phyloP scores from a whole-genome alignment of 805 yeast species.

The Candida coquimbonensis region DNA sequence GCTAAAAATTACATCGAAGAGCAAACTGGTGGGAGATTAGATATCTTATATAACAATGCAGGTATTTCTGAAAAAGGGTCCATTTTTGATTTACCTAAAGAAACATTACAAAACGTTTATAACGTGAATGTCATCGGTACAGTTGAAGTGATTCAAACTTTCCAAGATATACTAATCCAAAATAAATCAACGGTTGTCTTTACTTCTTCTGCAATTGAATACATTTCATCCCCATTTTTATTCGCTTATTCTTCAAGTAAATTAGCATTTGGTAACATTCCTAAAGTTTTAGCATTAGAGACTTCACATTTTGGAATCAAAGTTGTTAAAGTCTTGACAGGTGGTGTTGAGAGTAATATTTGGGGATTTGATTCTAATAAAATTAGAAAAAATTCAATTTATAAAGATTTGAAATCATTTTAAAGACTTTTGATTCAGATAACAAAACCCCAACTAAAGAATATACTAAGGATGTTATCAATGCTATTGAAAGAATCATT shows the following conservation, averaged over 20 bases:
- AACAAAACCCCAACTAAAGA: conserved; percentile 24
- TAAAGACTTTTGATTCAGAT: background rate
- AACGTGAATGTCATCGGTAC: conserved; percentile 36
- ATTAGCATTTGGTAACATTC: conserved; percentile 33
- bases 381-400: conserved; percentile 10
- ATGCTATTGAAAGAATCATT: conserved; percentile 21
- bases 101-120: conserved; percentile 12
- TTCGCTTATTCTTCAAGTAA: conserved; percentile 31
- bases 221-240: conserved; percentile 29
- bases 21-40: conserved; percentile 28
- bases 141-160: conserved; percentile 28
- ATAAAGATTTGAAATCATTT: conserved; percentile 4
- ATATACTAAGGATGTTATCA: conserved; percentile 33
- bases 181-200: conserved; percentile 32
- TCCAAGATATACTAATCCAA: conserved; percentile 26
- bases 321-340: conserved; percentile 33
- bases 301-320: conserved; percentile 32
- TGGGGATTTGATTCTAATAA: conserved; percentile 4
- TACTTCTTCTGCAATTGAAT: conserved; percentile 30
- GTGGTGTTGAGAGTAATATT: conserved; percentile 33
- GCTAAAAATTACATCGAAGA: conserved; percentile 21
- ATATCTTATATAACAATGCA: conserved; percentile 36
- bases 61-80: conserved; percentile 25
- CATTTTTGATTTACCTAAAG: conserved; percentile 28
- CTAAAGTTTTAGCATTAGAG: conserved; percentile 29